A percentile compares a stretch with the other conserved stretches of the same genome.
These are phyloP conservation scores for Cryptosporidium sp. DNA, from an alignment of 169 alveolate genomes.

Conservation along the genomic window DNA sequence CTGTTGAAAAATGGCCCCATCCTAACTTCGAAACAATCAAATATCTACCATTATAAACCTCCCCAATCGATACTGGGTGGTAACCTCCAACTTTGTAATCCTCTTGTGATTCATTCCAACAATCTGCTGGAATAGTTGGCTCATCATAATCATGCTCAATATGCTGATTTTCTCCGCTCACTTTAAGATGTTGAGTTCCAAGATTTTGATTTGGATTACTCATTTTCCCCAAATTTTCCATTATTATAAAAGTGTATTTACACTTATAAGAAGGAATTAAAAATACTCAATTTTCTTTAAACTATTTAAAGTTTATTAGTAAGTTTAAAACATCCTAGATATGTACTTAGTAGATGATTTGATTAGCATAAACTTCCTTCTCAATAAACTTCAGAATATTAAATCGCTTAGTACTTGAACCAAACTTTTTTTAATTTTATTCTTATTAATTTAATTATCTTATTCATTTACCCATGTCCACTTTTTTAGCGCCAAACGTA, in stretches of 20 bases:
- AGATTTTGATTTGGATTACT: constrained; percentile 1
- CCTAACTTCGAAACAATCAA: constrained; percentile 97
- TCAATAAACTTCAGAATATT: background rate
- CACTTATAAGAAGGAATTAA: background rate
- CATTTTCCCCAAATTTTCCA: constrained; percentile 25
- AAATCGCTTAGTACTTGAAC: background rate
- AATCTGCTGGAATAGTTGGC: constrained; percentile 63
- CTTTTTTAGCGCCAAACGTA: constrained; percentile 13
- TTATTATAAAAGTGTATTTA: constrained; percentile 1
- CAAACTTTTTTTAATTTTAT: background rate
- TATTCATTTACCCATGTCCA: constrained; percentile 6
- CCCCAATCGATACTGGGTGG: constrained; percentile 96
- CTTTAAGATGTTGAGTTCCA: background rate
- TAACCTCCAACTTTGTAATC: constrained; percentile 89
- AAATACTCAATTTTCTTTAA: background rate
- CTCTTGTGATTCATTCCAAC: constrained; percentile 70
- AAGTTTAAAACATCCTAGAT: background rate
- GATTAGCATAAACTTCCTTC: background rate
- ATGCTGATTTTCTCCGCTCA: background rate
- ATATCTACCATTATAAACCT: constrained; percentile 92
- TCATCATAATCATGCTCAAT: constrained; percentile 41
- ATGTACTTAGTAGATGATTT: background rate
- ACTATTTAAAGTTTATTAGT: background rate
- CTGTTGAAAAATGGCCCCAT: constrained; percentile 99
- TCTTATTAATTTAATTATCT: background rate